A percentile compares a stretch with the other conserved stretches of the same genome.
phyloP scores from a whole-genome alignment of 805 yeast species.

The Cyberlindnera petersonii region DNA sequence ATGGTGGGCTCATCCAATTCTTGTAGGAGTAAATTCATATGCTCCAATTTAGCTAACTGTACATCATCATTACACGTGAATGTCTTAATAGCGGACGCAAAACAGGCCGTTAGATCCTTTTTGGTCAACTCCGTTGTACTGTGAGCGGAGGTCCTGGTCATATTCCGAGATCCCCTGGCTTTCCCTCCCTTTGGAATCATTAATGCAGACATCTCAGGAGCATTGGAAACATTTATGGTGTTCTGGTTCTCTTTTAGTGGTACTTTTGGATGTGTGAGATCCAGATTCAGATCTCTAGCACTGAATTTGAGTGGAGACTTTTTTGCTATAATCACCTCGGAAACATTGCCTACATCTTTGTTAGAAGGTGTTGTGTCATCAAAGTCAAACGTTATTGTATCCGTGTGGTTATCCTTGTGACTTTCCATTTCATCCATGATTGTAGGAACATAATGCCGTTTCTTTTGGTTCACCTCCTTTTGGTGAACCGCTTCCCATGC shows the following conservation, averaged over 20 bases:
- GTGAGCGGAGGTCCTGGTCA: no score
- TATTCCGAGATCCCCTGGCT: not conserved
- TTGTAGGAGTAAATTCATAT: slow-evolving; percentile 15
- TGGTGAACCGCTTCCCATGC: slow-evolving; percentile 34
- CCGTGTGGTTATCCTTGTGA: slow-evolving; percentile 4
- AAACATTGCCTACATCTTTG: slow-evolving; percentile 7
- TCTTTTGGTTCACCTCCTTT: slow-evolving; percentile 2
- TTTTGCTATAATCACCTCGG: slow-evolving; percentile 24
- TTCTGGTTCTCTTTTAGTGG: slow-evolving; percentile 11
- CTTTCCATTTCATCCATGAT: slow-evolving; percentile 6
- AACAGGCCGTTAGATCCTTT: slow-evolving; percentile 6
- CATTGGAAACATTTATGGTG: slow-evolving; percentile 5
- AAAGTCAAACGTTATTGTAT: slow-evolving; percentile 23
- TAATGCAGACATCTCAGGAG: not conserved
- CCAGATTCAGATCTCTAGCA: slow-evolving; percentile 5
- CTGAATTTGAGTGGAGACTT: slow-evolving; percentile 17
- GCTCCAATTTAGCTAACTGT: slow-evolving; percentile 17
- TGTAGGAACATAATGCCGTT: slow-evolving; percentile 32
- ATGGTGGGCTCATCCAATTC: slow-evolving; percentile 17
- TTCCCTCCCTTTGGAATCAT: not conserved
- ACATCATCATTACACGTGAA: slow-evolving; percentile 11
- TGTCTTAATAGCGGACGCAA: slow-evolving; percentile 7
- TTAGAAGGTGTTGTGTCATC: slow-evolving; percentile 11
- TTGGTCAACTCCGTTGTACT: not conserved
- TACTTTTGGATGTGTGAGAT: no score